Base-by-base conservation (phyloP, 805 yeast species). In the Schizosaccharomyces pombe region DNA sequence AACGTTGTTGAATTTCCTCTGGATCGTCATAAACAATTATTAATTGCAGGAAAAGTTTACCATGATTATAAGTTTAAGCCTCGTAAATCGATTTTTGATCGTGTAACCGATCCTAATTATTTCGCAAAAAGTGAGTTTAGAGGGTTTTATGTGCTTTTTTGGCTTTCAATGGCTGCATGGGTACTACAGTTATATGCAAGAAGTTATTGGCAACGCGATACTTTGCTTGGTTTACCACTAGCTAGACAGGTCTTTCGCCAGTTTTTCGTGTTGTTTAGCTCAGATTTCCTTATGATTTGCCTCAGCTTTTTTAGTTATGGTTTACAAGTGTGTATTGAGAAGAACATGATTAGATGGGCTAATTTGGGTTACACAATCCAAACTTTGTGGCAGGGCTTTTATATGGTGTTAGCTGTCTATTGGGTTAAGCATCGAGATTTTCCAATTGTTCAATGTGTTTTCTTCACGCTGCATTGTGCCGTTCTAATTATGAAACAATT, bases 401-500 rank as follows among this genome's bases (percentile, higher is more conserved):
- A 74, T 61, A 62, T 85, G 9, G 55, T 66, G 8, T 72, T 74
- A 55, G 82, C 77, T 69, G 62, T 79, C 47, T 66, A 70, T 58
- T 70, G 77, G 61, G 77, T 91, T 3, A 76, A 79, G 47, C 63
- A 63, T 52, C 65, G 69, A 63, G 68, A 72, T 43, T 82, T 75
- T 61, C 85, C 93, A 11, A 91, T 98, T 98, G 82, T 87, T 53
- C 94, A 85, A 1, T 79, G 79, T 62, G 87, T 87, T 47, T 91
- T 85, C 62, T 67, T 91, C 58, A 75, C 85, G 57, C 69, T 91
- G 54, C 98, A 91, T 64, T 77, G 86, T 9, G 70, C 85, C 52
- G 97, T 91, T 1, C 70, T 86, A 59, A 64, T 93, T 60, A 91
- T 91, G 99, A 91, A 91, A 64, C 81, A 82, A 78, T 97, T 91